Percentiles rank a stretch among this genome's conserved stretches.
Evolutionary conservation across 2,329 filamentous ascomycete genomes (phyloP).

Genomic region (Monosporascus sp.): DNA sequence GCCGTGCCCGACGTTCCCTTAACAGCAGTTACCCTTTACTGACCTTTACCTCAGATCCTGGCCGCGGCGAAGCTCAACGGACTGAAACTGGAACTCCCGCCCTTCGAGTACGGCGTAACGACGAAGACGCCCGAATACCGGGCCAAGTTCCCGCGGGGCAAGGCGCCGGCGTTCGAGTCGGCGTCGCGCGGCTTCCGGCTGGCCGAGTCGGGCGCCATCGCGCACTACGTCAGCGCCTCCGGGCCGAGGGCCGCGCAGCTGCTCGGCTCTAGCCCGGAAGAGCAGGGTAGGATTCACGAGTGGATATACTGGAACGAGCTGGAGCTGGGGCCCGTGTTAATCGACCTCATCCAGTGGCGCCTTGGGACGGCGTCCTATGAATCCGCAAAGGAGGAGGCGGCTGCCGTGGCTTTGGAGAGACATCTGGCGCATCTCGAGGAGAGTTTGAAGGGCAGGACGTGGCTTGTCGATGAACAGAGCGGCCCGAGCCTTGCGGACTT

Average conservation of each 20-base stretch:
- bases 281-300: conserved; percentile 29
- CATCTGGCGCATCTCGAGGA: not conserved
- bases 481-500: not conserved
- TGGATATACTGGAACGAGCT: conserved; percentile 27
- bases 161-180: conserved; percentile 30
- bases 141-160: conserved; percentile 32
- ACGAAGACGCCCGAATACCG: conserved; percentile 29
- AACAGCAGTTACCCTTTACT: not conserved
- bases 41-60: not conserved
- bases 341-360: not conserved
- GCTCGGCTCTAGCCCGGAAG: conserved; percentile 23
- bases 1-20: not conserved
- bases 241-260: conserved; percentile 29
- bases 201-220: conserved; percentile 32
- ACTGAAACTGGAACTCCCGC: conserved; percentile 7
- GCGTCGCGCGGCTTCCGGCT: conserved; percentile 15
- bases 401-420: not conserved
- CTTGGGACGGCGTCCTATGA: not conserved
- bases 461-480: not conserved
- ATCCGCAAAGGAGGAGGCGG: not conserved
- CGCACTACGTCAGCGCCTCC: conserved; percentile 29
- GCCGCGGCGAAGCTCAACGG: conserved; percentile 16
- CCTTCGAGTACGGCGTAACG: conserved; percentile 25
- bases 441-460: not conserved
- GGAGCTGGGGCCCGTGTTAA: not conserved